Percentiles rank a stretch among this genome's conserved stretches.
phyloP scores from a whole-genome alignment of 1,139 yeast species.

The Kurtzmaniella natalensis region DNA sequence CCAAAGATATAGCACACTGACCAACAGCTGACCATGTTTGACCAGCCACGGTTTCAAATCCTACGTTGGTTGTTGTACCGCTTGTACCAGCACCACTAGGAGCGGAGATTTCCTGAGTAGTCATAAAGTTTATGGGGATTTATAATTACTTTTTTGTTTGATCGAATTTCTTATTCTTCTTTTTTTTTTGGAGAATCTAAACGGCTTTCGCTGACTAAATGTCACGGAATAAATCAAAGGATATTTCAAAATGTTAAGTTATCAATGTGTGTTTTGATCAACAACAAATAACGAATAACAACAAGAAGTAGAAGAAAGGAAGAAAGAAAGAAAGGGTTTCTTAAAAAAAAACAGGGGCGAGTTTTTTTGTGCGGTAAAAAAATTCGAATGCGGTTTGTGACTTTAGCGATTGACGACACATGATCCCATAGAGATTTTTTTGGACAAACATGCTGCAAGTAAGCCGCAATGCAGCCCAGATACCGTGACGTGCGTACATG shows the following conservation, averaged over 20 bases:
- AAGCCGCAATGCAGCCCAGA: conserved; percentile 1
- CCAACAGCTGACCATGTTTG: conserved; percentile 52
- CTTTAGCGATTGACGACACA: conserved; percentile 2
- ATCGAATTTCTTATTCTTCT: too few relatives aligned
- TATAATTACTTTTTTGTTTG: too few relatives aligned
- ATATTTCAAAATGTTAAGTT: too few relatives aligned
- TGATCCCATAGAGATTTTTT: conserved; percentile 3
- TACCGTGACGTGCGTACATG: neutral
- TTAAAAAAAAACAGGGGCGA: conserved; percentile 3
- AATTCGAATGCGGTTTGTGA: conserved; percentile 1
- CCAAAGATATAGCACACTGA: conserved; percentile 44
- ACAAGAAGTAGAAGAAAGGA: neutral
- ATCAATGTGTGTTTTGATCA: too few relatives aligned
- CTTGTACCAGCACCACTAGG: conserved; percentile 1
- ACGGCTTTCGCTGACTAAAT: too few relatives aligned
- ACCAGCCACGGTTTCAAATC: conserved; percentile 18
- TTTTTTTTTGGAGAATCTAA: too few relatives aligned
- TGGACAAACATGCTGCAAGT: conserved; percentile 1
- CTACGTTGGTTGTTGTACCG: too few relatives aligned
- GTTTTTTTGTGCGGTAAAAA: conserved; percentile 4
- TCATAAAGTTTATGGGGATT: too few relatives aligned
- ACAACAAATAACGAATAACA: neutral
- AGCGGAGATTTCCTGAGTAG: neutral
- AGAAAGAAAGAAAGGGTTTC: neutral
- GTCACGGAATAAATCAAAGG: too few relatives aligned